A percentile compares a stretch with the other conserved stretches of the same genome.
Conservation (phyloP, 768 basidiomycete species). For the Pleurotus tuoliensis region DNA sequence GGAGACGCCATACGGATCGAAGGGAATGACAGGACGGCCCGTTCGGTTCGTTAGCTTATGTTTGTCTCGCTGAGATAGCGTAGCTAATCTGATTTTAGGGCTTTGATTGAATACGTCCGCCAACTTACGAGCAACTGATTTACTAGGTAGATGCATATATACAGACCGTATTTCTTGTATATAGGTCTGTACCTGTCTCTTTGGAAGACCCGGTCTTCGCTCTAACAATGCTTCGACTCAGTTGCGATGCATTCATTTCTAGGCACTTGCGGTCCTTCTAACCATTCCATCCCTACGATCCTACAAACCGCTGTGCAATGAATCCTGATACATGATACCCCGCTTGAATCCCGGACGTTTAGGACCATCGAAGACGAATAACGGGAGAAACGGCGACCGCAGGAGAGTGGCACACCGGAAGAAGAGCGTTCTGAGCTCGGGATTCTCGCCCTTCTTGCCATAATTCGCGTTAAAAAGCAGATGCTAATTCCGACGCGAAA, state of each 20-base stretch:
- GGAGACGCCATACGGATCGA: slow-evolving; percentile 58
- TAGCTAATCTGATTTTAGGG: slow-evolving; percentile 18
- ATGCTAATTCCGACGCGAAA: slow-evolving; percentile 83
- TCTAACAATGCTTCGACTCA: too few species aligned
- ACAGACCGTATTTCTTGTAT: too few species aligned
- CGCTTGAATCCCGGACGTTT: slow-evolving; percentile 79
- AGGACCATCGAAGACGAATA: slow-evolving; percentile 93
- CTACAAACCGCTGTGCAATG: too few species aligned
- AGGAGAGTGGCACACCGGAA: slow-evolving; percentile 82
- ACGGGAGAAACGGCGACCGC: slow-evolving; percentile 73
- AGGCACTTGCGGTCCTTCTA: too few species aligned
- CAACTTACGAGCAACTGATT: slow-evolving; percentile 1
- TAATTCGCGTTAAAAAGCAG: slow-evolving; percentile 78
- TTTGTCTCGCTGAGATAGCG: background rate
- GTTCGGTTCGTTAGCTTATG: slow-evolving; percentile 49
- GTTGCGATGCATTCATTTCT: slow-evolving; percentile 37
- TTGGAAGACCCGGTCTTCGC: too few species aligned
- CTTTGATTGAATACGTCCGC: slow-evolving; percentile 33
- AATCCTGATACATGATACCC: slow-evolving; percentile 30
- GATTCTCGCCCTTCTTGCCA: slow-evolving; percentile 80
- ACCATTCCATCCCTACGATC: too few species aligned
- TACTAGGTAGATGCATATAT: too few species aligned
- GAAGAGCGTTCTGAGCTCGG: slow-evolving; percentile 77
- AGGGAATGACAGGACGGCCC: slow-evolving; percentile 78
- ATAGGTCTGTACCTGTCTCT: too few species aligned